Percentiles rank a stretch among this genome's conserved stretches.
Conservation (phyloP, 148 eudicot species). For the Silene conica region DNA sequence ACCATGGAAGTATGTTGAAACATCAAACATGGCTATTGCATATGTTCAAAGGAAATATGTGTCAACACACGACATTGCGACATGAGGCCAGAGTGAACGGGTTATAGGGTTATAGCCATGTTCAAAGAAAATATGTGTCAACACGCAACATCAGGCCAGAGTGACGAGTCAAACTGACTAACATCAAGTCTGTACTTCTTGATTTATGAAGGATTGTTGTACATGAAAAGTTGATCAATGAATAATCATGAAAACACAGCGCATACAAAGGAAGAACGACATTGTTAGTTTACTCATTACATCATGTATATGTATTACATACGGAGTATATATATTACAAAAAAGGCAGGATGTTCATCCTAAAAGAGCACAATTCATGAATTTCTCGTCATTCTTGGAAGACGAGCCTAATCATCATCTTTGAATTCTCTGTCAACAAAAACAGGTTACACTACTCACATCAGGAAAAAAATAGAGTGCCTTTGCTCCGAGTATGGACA, state of each 20-base stretch:
- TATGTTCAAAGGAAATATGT: no score
- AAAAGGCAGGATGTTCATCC: not conserved
- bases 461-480: not conserved
- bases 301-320: conserved; percentile 3
- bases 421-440: conserved; percentile 78
- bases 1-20: no score
- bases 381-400: not conserved
- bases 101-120: no score
- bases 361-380: not conserved
- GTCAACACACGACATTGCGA: no score
- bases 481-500: not conserved
- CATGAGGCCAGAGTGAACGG: no score
- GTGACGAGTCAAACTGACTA: not conserved
- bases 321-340: not conserved
- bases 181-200: not conserved
- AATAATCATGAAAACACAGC: not conserved
- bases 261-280: not conserved
- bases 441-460: conserved; percentile 7
- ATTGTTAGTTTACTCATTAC: not conserved
- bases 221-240: not conserved
- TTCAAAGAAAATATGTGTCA: not conserved
- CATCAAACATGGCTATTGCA: no score
- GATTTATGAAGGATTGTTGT: not conserved
- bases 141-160: not conserved
- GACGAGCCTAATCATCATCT: conserved; percentile 60